Evolutionary conservation across 352 stramenopile species (phyloP).

Genomic region (Phytophthora capsici): DNA sequence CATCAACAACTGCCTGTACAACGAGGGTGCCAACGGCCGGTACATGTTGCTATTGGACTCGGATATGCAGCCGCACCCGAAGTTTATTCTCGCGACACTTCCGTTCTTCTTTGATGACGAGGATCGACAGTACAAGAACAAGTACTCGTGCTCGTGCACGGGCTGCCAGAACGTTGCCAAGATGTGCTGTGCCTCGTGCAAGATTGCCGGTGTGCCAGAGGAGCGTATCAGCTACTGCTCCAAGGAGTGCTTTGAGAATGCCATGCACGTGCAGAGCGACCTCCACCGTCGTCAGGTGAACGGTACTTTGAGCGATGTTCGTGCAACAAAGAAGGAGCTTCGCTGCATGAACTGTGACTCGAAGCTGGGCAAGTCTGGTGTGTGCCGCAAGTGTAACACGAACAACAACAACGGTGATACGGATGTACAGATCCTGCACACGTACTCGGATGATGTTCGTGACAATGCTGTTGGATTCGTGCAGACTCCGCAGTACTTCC

Average conservation of each 20-base stretch:
- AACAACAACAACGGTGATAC: constrained; percentile 53
- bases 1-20: constrained; percentile 92
- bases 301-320: constrained; percentile 76
- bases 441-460: constrained; percentile 82
- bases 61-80: constrained; percentile 88
- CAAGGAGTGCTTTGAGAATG: constrained; percentile 89
- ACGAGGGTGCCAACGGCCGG: constrained; percentile 81
- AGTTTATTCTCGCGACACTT: constrained; percentile 82
- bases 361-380: constrained; percentile 75
- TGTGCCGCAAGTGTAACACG: constrained; percentile 83
- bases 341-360: constrained; percentile 75
- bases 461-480: constrained; percentile 85
- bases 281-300: constrained; percentile 87
- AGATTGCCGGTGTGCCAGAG: constrained; percentile 85
- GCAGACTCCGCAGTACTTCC: constrained; percentile 87
- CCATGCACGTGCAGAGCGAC: constrained; percentile 77
- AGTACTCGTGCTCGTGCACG: constrained; percentile 76
- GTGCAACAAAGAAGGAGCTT: constrained; percentile 74
- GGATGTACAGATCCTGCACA: constrained; percentile 69
- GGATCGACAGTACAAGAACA: constrained; percentile 79
- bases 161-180: constrained; percentile 84
- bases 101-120: constrained; percentile 91
- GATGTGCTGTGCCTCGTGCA: constrained; percentile 87
- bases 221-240: constrained; percentile 89
- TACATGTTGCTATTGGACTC: constrained; percentile 85